Evolutionary conservation across 225 moss, liverwort and hornwort genomes (phyloP), one percentile per base, ranked within the genome.

Genomic region (Climacium dendroides): DNA sequence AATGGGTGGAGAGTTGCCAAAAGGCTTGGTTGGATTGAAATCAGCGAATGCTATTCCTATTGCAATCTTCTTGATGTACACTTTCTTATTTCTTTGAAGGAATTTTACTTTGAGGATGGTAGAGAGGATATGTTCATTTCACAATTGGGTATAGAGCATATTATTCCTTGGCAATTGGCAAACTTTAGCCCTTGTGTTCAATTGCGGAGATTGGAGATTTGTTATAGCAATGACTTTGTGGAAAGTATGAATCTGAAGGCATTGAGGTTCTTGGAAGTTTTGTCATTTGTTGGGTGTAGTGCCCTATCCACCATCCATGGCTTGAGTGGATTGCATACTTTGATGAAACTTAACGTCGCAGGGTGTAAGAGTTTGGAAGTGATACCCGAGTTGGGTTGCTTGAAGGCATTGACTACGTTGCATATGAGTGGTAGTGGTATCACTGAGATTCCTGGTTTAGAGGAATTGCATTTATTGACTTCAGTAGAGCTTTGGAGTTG

Each of bases 401-500:
- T 79, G 7, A 79, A 79, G 59, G 26, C 5, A 0, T 3, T 79
- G 1, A 79, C 19, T 12, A 0, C 7, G 4, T 59, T 59, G 17
- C 0, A 19, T 2, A 18, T 79, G 79, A 2, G 4, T 4, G 0
- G 0, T 0, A 41, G 41, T 79, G 59, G 29, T 28, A 41, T 77
- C 1, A 3, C 17, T 29, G 41, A 59, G 28, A 59, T 54, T 54
- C 54, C 0, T 4, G 54, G n/a, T n/a, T 0, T 54, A 10, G 77
- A 6, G 7, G 24, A 54, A 54, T 77, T 77, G n/a, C 54, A 77
- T n/a, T 24, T 24, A 16, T 77, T 77, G 54, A n/a, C 10, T 2
- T 10, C 0, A 0, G 15, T 77, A 16, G 0, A 1, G 0, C 25
- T 77, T 2, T 0, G 0, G 0, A 0, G 1, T 0, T 71, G 71